Conservation (phyloP, 2,329 filamentous ascomycete species). For the Eutypa lata region DNA sequence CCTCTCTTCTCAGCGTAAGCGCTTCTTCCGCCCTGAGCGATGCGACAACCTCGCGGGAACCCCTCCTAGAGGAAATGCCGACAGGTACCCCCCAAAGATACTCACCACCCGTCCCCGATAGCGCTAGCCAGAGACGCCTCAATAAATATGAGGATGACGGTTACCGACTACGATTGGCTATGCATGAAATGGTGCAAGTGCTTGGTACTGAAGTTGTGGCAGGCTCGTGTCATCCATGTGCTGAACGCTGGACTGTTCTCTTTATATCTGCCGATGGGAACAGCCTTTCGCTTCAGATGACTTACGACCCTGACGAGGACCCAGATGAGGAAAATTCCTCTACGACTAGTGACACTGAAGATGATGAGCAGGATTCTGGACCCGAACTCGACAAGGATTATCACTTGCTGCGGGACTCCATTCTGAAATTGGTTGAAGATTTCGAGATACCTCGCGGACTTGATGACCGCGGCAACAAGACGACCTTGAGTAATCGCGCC, state of each 20-base stretch:
- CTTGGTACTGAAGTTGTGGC: slow-evolving; percentile 63
- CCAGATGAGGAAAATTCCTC: slow-evolving; percentile 61
- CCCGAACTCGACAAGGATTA: slow-evolving; percentile 74
- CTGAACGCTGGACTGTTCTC: slow-evolving; percentile 78
- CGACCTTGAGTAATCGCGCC: slow-evolving; percentile 69
- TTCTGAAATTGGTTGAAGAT: slow-evolving; percentile 76
- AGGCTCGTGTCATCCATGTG: slow-evolving; percentile 72
- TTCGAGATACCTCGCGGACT: slow-evolving; percentile 73
- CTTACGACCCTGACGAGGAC: slow-evolving; percentile 66
- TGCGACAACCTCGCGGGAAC: slow-evolving; percentile 62
- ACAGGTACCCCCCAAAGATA: slow-evolving; percentile 50
- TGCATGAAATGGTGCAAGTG: slow-evolving; percentile 67
- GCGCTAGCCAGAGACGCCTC: slow-evolving; percentile 38
- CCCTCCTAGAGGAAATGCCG: slow-evolving; percentile 54
- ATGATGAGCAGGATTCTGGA: slow-evolving; percentile 58
- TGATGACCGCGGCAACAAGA: slow-evolving; percentile 55
- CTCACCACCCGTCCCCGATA: slow-evolving; percentile 49
- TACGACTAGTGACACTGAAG: slow-evolving; percentile 57
- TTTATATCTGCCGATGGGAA: slow-evolving; percentile 74
- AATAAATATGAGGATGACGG: slow-evolving; percentile 63
- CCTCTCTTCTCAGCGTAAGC: slow-evolving; percentile 70
- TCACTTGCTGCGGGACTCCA: slow-evolving; percentile 75
- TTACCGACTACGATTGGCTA: slow-evolving; percentile 61
- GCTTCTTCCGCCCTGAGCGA: slow-evolving; percentile 72
- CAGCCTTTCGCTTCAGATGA: slow-evolving; percentile 67